phyloP scores from a whole-genome alignment of 1,139 yeast species.

The Candida glucosophila region DNA sequence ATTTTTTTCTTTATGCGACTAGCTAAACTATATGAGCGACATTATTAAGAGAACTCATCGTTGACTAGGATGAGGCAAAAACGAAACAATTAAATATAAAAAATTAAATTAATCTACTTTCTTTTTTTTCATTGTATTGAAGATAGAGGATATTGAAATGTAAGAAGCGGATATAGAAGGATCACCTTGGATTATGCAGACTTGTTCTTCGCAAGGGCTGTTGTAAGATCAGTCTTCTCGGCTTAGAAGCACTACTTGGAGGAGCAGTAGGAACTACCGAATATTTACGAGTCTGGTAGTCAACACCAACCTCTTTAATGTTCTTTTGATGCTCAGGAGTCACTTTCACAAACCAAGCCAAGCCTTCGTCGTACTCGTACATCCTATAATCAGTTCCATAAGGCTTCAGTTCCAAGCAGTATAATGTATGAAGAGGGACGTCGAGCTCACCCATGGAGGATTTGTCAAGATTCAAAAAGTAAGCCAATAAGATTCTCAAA shows the following conservation, averaged over 20 bases:
- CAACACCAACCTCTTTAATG: constrained; percentile 57
- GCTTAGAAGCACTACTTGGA: constrained; percentile 19
- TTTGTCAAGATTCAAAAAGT: constrained; percentile 77
- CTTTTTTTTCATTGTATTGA: too few relatives aligned
- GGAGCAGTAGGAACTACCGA: constrained; percentile 72
- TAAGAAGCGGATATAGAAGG: too few relatives aligned
- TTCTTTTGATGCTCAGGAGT: constrained; percentile 58
- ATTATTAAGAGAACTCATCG: too few relatives aligned
- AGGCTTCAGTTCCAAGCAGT: constrained; percentile 85
- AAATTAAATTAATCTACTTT: too few relatives aligned
- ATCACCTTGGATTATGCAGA: too few relatives aligned
- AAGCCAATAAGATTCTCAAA: constrained; percentile 77
- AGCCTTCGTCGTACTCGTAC: constrained; percentile 73
- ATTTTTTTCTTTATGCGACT: too few relatives aligned
- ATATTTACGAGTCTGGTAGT: constrained; percentile 57
- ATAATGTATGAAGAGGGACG: constrained; percentile 86
- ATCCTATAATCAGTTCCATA: constrained; percentile 91
- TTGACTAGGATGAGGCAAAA: too few relatives aligned
- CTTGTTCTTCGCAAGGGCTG: too few relatives aligned
- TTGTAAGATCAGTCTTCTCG: too few relatives aligned
- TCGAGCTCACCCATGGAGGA: constrained; percentile 83
- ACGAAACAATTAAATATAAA: too few relatives aligned
- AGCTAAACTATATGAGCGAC: too few relatives aligned
- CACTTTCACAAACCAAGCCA: constrained; percentile 72
- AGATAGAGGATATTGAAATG: too few relatives aligned